Base-by-base conservation (phyloP, 2,329 filamentous ascomycete species). In the Aspergillus vadensis region DNA sequence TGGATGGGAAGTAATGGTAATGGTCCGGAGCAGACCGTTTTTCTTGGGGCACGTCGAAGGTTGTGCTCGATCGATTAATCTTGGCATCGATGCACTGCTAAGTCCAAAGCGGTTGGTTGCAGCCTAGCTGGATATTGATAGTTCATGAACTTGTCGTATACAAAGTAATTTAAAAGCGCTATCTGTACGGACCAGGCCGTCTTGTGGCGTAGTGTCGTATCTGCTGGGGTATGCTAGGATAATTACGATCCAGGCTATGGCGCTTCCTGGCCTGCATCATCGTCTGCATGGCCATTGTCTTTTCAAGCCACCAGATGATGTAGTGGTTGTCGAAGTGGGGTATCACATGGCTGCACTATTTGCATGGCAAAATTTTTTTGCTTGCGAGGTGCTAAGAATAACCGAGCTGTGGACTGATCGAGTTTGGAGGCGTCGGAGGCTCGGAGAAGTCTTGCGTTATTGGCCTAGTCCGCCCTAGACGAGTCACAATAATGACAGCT, bases 331-430 rank as follows among this genome's bases (percentile, higher is more conserved):
- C n/a, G 17, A 15, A 38, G 57, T 54, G 57, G 50, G 51, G 49
- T 41, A 36, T 59, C 57, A 59, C 57, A 59, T 59, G 57, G 57
- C 51, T 51, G 57, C 47, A 30, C 25, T 50, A 50, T 47, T 32
- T 51, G 47, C 27, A 43, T 49, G 17, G 56, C 56, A 41, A 53
- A 58, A 36, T 43, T 55, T 32, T 30, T 32, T 32, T 21, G 41
- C 41, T 23, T 44, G 41, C 21, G 41, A 44, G 21, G 41, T 44
- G 54, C 41, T 47, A 47, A 47, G 39, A 55, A 43, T 55, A 44
- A 55, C 53, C 43, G 25, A 44, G 53, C 25, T 44, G 52, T 19
- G 53, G 53, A 47, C 25, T 27, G 25, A 32, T 38, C 21, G 53
- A 55, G 41, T 4, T 2, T 44, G 19, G 10, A 44, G 19, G 41